Evolutionary conservation across 208 protist species (phyloP).

Genomic region (Zelonia costaricensis): DNA sequence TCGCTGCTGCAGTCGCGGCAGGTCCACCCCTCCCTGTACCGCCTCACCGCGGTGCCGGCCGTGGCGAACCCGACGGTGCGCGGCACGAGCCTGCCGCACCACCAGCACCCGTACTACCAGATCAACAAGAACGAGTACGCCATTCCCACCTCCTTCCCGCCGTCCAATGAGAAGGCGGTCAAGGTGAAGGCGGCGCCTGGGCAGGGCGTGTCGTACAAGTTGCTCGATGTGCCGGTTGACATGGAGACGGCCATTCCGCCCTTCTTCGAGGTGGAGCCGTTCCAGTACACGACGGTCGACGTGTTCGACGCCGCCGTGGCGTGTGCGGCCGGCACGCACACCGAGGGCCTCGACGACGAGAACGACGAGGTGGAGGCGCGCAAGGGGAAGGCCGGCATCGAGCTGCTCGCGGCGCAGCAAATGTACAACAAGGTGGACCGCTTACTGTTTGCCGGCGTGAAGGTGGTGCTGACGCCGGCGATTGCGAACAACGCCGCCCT

Average conservation of each 20-base stretch:
- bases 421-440: slow-evolving; percentile 65
- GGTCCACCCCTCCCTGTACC: slow-evolving; percentile 77
- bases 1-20: slow-evolving; percentile 87
- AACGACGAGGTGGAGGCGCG: slow-evolving; percentile 51
- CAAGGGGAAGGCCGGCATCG: slow-evolving; percentile 47
- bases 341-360: slow-evolving; percentile 38
- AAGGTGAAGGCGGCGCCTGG: slow-evolving; percentile 15
- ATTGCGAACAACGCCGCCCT: slow-evolving; percentile 40
- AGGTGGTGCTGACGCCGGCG: slow-evolving; percentile 53
- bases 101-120: slow-evolving; percentile 87
- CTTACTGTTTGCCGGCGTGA: slow-evolving; percentile 80
- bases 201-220: slow-evolving; percentile 25
- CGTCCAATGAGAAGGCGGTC: slow-evolving; percentile 13
- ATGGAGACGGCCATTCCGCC: slow-evolving; percentile 50
- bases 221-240: slow-evolving; percentile 17
- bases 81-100: slow-evolving; percentile 71
- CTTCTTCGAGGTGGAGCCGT: slow-evolving; percentile 57
- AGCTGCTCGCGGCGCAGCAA: slow-evolving; percentile 64
- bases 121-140: slow-evolving; percentile 82
- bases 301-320: slow-evolving; percentile 61
- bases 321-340: slow-evolving; percentile 28
- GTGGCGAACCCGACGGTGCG: slow-evolving; percentile 69
- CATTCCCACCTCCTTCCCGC: slow-evolving; percentile 74
- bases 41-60: slow-evolving; percentile 65
- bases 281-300: slow-evolving; percentile 64